Evolutionary conservation across 179 eudicot species (phyloP), one percentile per base, ranked within the genome.

Genomic region (Kewa caespitosa): DNA sequence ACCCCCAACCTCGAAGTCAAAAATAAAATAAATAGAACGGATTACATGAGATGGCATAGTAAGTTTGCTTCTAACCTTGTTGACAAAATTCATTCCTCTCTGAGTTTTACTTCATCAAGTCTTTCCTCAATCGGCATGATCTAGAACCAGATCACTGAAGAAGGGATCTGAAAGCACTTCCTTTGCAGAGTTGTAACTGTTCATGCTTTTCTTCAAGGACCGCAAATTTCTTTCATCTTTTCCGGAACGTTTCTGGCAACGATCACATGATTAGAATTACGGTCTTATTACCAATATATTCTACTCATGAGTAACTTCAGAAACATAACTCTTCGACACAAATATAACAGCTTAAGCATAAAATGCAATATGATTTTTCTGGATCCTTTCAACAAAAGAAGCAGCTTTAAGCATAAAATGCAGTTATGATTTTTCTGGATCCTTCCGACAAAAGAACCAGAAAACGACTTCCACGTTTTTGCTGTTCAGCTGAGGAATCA

Each of bases 141-240:
- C 73, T 41, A 79, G 68, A 73, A 88, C 73, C 55, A 95, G 62
- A 67, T 84, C 89, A 7, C 71, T 79, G 79, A 95, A 95, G 82
- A 95, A 90, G 79, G 93, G 84, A 77, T 95, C 97, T 4, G 80
- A 63, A 48, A 84, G 81, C 25, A 91, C 86, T 84, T 90, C 97
- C 81, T 80, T 89, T 52, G 97, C 94, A 15, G 97, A 94, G 70
- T 69, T 76, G 62, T 81, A 95, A 64, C 74, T 85, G 82, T 87
- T 90, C 52, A 91, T 73, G 27, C 97, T 91, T 86, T 91, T 95
- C 85, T 93, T 95, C 75, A 95, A 78, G 38, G 95, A 90, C 42
- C 97, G 87, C 72, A 95, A 43, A 28, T 89, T 97, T 75, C 97
- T 87, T 70, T 91, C 95, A 46, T 95, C 93, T 72, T 87, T 95